Evolutionary conservation across 2,329 filamentous ascomycete species (phyloP).

Genomic region (Aspergillus thermomutatus): DNA sequence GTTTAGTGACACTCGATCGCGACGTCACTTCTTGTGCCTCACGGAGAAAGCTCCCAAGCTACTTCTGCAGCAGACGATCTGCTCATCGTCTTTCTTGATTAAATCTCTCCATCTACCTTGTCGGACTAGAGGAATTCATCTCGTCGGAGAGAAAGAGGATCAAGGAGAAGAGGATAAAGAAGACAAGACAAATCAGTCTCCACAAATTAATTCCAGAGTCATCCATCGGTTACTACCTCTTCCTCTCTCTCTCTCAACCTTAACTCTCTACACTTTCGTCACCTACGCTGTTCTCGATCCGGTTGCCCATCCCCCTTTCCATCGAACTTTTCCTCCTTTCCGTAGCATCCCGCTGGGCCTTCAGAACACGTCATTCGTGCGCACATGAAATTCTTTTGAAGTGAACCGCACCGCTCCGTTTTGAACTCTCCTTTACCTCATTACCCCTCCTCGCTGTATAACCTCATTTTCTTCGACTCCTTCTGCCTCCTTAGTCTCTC

Average conservation of each 20-base stretch:
- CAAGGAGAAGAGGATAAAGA: background rate
- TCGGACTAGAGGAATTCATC: background rate
- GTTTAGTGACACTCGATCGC: background rate
- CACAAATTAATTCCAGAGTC: background rate
- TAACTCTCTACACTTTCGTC: slow-evolving; percentile 4
- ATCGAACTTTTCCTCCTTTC: slow-evolving; percentile 15
- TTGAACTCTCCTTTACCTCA: slow-evolving; percentile 5
- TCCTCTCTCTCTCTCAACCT: background rate
- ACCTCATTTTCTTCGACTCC: background rate
- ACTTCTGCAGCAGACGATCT: background rate
- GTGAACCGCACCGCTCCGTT: background rate
- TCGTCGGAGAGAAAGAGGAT: background rate
- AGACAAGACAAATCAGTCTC: background rate
- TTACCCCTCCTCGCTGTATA: slow-evolving; percentile 4
- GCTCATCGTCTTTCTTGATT: background rate
- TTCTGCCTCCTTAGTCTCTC: slow-evolving; percentile 1
- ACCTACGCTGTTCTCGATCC: slow-evolving; percentile 9
- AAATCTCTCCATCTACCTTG: background rate
- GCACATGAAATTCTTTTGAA: slow-evolving; percentile 18
- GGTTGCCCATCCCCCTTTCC: slow-evolving; percentile 18
- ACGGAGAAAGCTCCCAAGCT: background rate
- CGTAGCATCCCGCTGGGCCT: slow-evolving; percentile 24
- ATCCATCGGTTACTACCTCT: background rate
- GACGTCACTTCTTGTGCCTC: background rate
- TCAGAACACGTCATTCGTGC: slow-evolving; percentile 32